Percentiles rank a stretch among this genome's conserved stretches.
These are phyloP conservation scores for Butyriboletus loyo DNA, from an alignment of 768 basidiomycete species.

Conservation along the genomic window DNA sequence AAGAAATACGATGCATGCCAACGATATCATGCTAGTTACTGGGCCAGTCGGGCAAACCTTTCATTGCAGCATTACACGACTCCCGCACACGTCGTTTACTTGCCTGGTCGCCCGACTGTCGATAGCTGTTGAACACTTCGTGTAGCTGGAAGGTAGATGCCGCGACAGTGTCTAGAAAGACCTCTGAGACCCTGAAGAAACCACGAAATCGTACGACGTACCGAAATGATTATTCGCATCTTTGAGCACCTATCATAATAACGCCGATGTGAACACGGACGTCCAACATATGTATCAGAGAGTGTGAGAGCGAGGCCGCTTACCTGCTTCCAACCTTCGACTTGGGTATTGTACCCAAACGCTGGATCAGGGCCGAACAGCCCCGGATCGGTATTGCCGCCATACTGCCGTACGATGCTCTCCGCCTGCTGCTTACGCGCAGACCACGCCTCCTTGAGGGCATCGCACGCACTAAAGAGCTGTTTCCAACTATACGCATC, in stretches of 20 bases:
- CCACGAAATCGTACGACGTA: conserved; percentile 23
- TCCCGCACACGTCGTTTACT: conserved; percentile 77
- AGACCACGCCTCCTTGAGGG: conserved; percentile 66
- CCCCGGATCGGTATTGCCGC: conserved; percentile 34
- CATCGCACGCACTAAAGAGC: conserved; percentile 57
- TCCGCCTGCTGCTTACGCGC: conserved; percentile 54
- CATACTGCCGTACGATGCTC: conserved; percentile 44
- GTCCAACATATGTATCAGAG: background rate
- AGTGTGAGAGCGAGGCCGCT: background rate
- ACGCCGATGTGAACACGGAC: background rate
- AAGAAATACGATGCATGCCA: background rate
- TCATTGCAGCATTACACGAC: conserved; percentile 71
- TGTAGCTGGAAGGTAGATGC: conserved; percentile 75
- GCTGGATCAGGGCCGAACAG: conserved; percentile 30
- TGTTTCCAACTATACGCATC: conserved; percentile 72
- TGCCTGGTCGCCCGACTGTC: conserved; percentile 67
- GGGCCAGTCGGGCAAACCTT: conserved; percentile 75
- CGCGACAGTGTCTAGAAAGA: conserved; percentile 42
- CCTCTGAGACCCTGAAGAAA: background rate
- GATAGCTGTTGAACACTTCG: conserved; percentile 70
- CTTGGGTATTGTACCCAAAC: conserved; percentile 50
- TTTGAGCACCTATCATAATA: conserved; percentile 48
- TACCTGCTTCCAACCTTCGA: conserved; percentile 57
- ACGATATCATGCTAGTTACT: conserved; percentile 17
- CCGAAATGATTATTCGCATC: conserved; percentile 55